Evolutionary conservation across 306 rosid genomes (phyloP).

Genomic region (Fagus sylvatica): DNA sequence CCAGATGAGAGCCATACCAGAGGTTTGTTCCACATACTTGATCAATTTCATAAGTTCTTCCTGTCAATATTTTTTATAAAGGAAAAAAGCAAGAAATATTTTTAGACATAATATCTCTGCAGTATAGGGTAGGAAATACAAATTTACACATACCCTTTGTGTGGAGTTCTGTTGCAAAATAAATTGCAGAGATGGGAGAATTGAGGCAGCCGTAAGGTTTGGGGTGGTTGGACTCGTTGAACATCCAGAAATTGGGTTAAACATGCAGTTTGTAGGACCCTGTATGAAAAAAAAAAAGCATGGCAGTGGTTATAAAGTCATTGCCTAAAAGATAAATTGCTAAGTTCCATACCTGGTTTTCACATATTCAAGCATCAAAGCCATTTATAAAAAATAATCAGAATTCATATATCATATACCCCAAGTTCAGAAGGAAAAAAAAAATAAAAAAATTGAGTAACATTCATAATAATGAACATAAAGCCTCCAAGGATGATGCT

Average conservation of each 20-base stretch:
- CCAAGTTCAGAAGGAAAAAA: not conserved
- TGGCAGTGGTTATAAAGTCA: constrained; percentile 57
- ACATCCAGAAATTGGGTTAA: constrained; percentile 53
- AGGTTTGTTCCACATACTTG: constrained; percentile 72
- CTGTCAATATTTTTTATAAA: constrained; percentile 43
- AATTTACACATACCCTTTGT: constrained; percentile 66
- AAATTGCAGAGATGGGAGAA: constrained; percentile 71
- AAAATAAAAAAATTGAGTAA: not conserved
- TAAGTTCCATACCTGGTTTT: constrained; percentile 38
- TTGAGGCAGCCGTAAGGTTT: constrained; percentile 41
- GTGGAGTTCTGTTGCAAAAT: constrained; percentile 76
- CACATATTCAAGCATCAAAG: constrained; percentile 26
- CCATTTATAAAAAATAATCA: constrained; percentile 24
- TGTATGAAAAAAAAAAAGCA: constrained; percentile 42
- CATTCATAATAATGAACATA: not conserved
- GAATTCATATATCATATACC: not conserved
- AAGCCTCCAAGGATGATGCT: not conserved
- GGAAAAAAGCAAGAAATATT: constrained; percentile 10
- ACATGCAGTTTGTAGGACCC: constrained; percentile 63
- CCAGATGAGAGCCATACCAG: constrained; percentile 53
- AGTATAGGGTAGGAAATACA: not conserved
- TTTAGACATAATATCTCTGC: constrained; percentile 20
- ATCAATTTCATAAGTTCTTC: constrained; percentile 84
- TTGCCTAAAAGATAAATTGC: constrained; percentile 54
- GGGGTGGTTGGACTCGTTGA: constrained; percentile 52